Evolutionary conservation across 345 rosid species (phyloP).

Genomic region (Brassica juncea): DNA sequence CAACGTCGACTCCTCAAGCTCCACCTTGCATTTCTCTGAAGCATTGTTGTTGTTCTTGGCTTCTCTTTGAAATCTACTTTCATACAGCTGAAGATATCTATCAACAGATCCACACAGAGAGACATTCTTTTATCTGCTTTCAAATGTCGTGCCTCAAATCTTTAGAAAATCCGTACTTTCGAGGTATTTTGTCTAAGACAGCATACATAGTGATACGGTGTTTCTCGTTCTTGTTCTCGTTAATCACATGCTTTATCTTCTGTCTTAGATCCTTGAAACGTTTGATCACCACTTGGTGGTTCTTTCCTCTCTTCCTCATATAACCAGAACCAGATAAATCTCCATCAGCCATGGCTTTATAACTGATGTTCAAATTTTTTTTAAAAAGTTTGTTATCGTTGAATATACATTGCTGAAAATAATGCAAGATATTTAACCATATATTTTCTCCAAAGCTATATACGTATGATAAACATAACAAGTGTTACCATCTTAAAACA

Average conservation of each 20-base stretch:
- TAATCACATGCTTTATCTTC: constrained; percentile 65
- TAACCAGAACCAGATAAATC: constrained; percentile 42
- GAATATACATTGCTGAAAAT: too few species aligned
- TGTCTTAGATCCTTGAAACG: constrained; percentile 68
- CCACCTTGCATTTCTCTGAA: constrained; percentile 34
- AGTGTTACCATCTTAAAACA: too few species aligned
- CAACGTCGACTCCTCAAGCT: constrained; percentile 39
- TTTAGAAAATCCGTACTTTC: constrained; percentile 49
- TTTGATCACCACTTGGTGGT: constrained; percentile 51
- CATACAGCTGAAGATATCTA: constrained; percentile 63
- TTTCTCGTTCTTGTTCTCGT: constrained; percentile 62
- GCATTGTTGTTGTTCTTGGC: constrained; percentile 37
- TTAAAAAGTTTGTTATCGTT: too few species aligned
- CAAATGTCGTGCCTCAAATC: constrained; percentile 49
- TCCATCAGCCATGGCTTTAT: constrained; percentile 33
- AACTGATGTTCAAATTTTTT: too few species aligned
- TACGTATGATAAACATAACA: too few species aligned
- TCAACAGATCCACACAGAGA: constrained; percentile 65
- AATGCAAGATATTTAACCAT: too few species aligned
- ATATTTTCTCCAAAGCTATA: too few species aligned
- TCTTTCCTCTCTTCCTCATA: constrained; percentile 41
- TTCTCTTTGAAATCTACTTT: constrained; percentile 52
- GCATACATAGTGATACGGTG: constrained; percentile 79
- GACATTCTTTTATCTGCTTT: constrained; percentile 48
- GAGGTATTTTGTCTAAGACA: constrained; percentile 77